A percentile compares a stretch with the other conserved stretches of the same genome.
Conservation (phyloP, 2,329 filamentous ascomycete genomes). For the Setomelanomma holmii region DNA sequence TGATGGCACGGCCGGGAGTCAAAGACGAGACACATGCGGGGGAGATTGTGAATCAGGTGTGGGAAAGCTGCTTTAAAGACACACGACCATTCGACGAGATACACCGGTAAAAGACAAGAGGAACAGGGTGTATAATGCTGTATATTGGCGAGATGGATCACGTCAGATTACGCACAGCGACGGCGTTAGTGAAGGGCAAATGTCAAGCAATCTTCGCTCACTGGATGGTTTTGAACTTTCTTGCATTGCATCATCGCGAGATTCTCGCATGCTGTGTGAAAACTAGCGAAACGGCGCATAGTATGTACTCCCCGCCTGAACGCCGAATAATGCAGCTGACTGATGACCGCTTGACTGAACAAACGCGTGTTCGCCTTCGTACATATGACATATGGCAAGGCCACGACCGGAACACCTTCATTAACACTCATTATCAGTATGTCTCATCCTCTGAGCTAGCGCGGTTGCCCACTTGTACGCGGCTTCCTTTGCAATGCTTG, state of each 20-base stretch:
- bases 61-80: conserved; percentile 95
- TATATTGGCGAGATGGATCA: neutral
- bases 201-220: conserved; percentile 22
- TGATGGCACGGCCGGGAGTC: conserved; percentile 78
- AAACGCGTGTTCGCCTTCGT: conserved; percentile 21
- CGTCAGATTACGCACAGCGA: conserved; percentile 21
- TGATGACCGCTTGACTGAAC: neutral
- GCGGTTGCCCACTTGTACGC: conserved; percentile 15
- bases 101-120: conserved; percentile 66
- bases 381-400: conserved; percentile 21
- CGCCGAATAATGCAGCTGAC: conserved; percentile 16
- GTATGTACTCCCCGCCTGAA: conserved; percentile 5
- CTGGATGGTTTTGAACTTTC: conserved; percentile 5
- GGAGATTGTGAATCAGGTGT: conserved; percentile 95
- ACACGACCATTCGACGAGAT: conserved; percentile 97
- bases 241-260: conserved; percentile 23
- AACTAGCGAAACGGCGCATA: conserved; percentile 6
- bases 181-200: conserved; percentile 15
- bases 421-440: conserved; percentile 12
- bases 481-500: conserved; percentile 76
- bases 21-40: conserved; percentile 86
- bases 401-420: neutral
- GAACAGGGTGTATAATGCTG: conserved; percentile 4
- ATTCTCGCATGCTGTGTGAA: conserved; percentile 11
- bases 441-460: conserved; percentile 36